Evolutionary conservation across 768 basidiomycete genomes (phyloP), one percentile per base, ranked within the genome.

Genomic region (Leccinum sublutescens): DNA sequence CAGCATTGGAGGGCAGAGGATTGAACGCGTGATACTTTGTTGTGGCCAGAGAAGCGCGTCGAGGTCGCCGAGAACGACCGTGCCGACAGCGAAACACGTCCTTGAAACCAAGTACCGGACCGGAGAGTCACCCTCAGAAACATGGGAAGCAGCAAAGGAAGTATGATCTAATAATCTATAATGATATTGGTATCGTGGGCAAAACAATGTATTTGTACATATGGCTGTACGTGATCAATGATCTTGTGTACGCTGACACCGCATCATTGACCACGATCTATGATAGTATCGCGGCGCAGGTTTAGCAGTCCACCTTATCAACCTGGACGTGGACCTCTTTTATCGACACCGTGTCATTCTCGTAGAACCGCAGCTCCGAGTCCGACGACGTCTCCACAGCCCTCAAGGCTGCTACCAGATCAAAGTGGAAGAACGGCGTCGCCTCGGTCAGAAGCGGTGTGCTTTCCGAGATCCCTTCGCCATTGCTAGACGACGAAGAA

Each of bases 391-490:
- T 73, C 67, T 91, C 89, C 5, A 89, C 91, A 12, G 86, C 86
- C 8, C 74, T 78, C 43, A 93, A 85, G 40, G 93, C 93, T 2
- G 80, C 78, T 33, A 79, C 74, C 38, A 98, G 76, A 71, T 96
- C 95, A 63, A 97, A 78, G 77, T 98, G 96, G 88, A 98, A 96
- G 80, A 86, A 92, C 9, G 91, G 91, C 7, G 89, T 93, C 40
- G 82, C 80, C 9, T 77, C 62, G 1, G 79, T 71, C 31, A 86
- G 69, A 43, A 88, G 66, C 15, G 81, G 74, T 17, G 36, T 66
- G 23, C 10, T 50, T 31, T 62, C 60, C 9, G 43, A 59, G 7
- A 34, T 4, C 5, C n/a, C 25, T 43, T 49, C 45, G 10, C 47
- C 34, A 14, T 15, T 59, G 15, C 11, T 54, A 27, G 36, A 2